These are phyloP conservation scores for Candida orba DNA, from an alignment of 805 yeast genomes.

Conservation along the genomic window DNA sequence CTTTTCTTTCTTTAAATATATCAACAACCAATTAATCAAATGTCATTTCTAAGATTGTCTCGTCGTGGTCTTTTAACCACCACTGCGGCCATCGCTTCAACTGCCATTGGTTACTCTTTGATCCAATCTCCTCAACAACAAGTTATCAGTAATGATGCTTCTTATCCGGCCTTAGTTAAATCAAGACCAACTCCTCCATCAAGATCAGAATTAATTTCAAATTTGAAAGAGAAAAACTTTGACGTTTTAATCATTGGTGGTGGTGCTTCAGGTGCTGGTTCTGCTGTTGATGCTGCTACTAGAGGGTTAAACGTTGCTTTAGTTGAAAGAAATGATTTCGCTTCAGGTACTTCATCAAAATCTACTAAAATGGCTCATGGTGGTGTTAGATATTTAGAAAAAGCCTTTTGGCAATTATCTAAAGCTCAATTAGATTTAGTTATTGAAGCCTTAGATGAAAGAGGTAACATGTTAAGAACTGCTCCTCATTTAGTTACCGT, in stretches of 20 bases:
- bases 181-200: constrained; percentile 45
- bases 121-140: constrained; percentile 2
- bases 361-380: constrained; percentile 97
- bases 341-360: constrained; percentile 87
- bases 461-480: constrained; percentile 77
- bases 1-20: too few relatives aligned
- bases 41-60: constrained; percentile 22
- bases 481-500: constrained; percentile 88
- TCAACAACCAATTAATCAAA: background rate
- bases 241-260: constrained; percentile 91
- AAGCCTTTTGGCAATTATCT: constrained; percentile 87
- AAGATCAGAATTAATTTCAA: constrained; percentile 44
- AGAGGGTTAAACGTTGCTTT: constrained; percentile 87
- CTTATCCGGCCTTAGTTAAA: constrained; percentile 33
- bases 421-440: constrained; percentile 85
- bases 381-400: constrained; percentile 91
- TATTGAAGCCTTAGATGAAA: constrained; percentile 81
- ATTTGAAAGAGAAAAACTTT: constrained; percentile 45
- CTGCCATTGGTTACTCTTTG: constrained; percentile 14
- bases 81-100: constrained; percentile 19
- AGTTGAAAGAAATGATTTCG: constrained; percentile 83
- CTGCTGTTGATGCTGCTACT: constrained; percentile 85
- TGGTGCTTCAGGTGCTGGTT: constrained; percentile 94
- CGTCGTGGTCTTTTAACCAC: constrained; percentile 20
- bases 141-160: constrained; percentile 15